These are phyloP conservation scores for Pulveroboletus ravenelii DNA, from an alignment of 768 basidiomycete genomes.

Conservation along the genomic window DNA sequence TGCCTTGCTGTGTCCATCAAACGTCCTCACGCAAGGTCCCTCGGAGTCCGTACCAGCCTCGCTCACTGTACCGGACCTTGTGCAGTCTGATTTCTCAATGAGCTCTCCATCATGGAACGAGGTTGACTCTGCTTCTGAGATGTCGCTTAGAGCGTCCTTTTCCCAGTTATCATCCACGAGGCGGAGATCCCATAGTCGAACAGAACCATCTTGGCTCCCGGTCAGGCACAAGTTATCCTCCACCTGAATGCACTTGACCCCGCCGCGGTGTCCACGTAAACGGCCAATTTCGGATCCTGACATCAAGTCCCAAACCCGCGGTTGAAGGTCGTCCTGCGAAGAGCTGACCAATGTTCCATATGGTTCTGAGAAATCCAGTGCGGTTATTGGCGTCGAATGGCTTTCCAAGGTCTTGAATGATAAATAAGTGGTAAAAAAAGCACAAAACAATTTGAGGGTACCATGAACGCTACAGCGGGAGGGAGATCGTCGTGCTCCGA, in stretches of 20 bases:
- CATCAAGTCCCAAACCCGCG: conserved; percentile 92
- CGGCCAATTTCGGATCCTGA: conserved; percentile 83
- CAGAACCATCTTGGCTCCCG: conserved; percentile 80
- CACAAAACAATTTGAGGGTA: conserved; percentile 28
- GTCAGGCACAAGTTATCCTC: conserved; percentile 89
- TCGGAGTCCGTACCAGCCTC: conserved; percentile 44
- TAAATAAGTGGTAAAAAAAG: conserved; percentile 8
- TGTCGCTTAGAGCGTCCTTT: conserved; percentile 54
- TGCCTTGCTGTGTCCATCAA: conserved; percentile 91
- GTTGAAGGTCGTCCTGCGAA: conserved; percentile 78
- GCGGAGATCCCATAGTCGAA: conserved; percentile 88
- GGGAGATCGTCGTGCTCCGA: conserved; percentile 97
- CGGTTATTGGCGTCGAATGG: conserved; percentile 77
- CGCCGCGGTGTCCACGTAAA: conserved; percentile 73
- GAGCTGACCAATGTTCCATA: conserved; percentile 92
- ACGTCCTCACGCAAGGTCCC: conserved; percentile 54
- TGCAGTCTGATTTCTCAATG: conserved; percentile 36
- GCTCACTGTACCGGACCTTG: conserved; percentile 36
- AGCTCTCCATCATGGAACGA: conserved; percentile 32
- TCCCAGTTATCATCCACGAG: conserved; percentile 70
- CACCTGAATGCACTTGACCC: conserved; percentile 88
- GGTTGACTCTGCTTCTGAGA: conserved; percentile 57
- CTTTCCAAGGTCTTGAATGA: conserved; percentile 68
- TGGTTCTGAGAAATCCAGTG: conserved; percentile 94
- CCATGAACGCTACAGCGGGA: conserved; percentile 95